Conservation (phyloP, 371 early-diverging fungal species). For the Thermomucor indicae-seudaticae region DNA sequence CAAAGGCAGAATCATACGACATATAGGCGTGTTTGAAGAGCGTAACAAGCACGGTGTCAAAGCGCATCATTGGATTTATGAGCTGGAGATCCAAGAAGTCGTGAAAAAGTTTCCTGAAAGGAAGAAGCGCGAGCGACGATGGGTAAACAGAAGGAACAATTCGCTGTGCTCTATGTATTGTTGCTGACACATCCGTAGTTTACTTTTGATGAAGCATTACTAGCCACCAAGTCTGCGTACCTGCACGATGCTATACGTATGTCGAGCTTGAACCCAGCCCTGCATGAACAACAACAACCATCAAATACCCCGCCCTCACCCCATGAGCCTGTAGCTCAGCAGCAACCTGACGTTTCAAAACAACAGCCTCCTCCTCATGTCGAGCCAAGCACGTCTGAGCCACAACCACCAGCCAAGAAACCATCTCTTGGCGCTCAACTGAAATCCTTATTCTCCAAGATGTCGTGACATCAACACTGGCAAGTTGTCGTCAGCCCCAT, state of each 20-base stretch:
- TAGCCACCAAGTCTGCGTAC: constrained; percentile 38
- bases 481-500: too few relatives aligned
- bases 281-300: neutral
- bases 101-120: constrained; percentile 58
- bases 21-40: constrained; percentile 54
- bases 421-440: neutral
- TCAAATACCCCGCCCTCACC: neutral
- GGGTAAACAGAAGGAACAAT: constrained; percentile 47
- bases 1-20: constrained; percentile 46
- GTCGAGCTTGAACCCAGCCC: constrained; percentile 25
- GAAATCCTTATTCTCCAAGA: neutral
- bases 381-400: neutral
- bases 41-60: constrained; percentile 46
- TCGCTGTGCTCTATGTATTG: too few relatives aligned
- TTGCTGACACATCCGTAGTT: constrained; percentile 29
- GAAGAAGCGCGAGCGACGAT: constrained; percentile 56
- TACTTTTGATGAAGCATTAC: constrained; percentile 55
- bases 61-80: constrained; percentile 57
- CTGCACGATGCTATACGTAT: constrained; percentile 53
- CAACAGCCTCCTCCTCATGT: neutral
- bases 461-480: too few relatives aligned
- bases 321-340: neutral
- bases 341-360: neutral
- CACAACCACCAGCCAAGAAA: neutral
- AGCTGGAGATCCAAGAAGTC: constrained; percentile 53